Base-by-base conservation (phyloP, 306 rosid genomes). In the Sicyos baderoa region DNA sequence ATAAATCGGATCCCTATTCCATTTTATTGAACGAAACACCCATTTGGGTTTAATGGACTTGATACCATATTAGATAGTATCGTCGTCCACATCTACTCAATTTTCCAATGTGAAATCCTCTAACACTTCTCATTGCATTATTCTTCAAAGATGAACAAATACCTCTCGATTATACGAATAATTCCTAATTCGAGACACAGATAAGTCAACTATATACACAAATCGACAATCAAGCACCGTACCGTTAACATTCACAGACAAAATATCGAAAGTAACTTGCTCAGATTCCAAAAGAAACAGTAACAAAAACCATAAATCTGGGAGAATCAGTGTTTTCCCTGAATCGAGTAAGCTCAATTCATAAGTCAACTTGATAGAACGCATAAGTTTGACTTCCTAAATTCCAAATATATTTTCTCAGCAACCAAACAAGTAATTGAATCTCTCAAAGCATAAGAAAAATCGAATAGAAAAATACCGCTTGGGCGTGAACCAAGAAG, bases 401-500 rank as follows among this genome's bases (percentile, higher is more conserved):
- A 22, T 60, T 48, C 5, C 45, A 68, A 42, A 11, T 16, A 12
- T 44, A 54, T 44, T 81, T 56, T 68, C 19, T 50, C 25, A 11
- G 65, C 55, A 47, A 35, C 29, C 32, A 76, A 76, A 16, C 75
- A 57, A 42, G 76, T 76, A 70, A 79, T 14, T 72, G 16, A 61
- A 35, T 23, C 23, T 23, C 23, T 42, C n/a, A 19, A 59, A 70
- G 23, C 29, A 11, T 35, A 15, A 37, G 9, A 56, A 15, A 5
- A 68, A 56, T 40, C 47, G 44, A 40, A 74, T 50, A 45, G 62
- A 9, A 9, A 18, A 15, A 52, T 67, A 88, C 95, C 91, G 84
- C 62, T 83, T 88, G 37, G 97, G 95, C 51, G 97, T 86, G 80
- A 88, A 86, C 90, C 95, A 91, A 25, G 95, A 88, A 48, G 84